Evolutionary conservation across 495 filamentous ascomycete genomes (phyloP), one percentile per base, ranked within the genome.

Genomic region (Letharia lupina): DNA sequence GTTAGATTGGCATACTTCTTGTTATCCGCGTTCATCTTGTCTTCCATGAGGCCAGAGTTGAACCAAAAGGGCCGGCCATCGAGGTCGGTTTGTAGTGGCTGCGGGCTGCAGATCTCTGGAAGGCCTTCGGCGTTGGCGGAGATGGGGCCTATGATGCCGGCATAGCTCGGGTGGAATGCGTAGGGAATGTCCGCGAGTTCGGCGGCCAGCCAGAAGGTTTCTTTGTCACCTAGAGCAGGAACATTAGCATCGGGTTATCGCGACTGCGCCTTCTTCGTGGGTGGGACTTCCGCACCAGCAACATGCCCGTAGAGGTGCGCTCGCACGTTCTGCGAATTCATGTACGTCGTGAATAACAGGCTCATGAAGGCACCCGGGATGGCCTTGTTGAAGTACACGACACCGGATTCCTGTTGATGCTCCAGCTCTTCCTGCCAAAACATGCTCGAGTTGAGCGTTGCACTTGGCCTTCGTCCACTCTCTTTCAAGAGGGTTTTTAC

Each of bases 331-430:
- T 62, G 18, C 0, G 31, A 5, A 10, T 75, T 74, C 69, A 76
- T 68, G 20, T 73, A 62, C 3, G 69, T 70, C 18, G 73, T 70
- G 40, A 76, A 59, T 8, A 76, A 61, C 8, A 76, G 66, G 9
- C 73, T 31, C 23, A 72, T 67, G 45, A 73, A 75, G 52, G 48
- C 61, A 15, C 12, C 10, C 2, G 73, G 71, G 20, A 61, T 65
- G 65, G 68, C 71, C 18, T 70, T 75, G 48, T 76, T 70, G 4
- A 76, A 61, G 16, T 71, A 71, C 15, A 76, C 68, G 6, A 76
- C 74, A 7, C 74, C 74, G 4, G 70, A 72, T 57, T 76, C 73
- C 65, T 74, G 73, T 37, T 72, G 58, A 1, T 71, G 44, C 33
- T 48, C 33, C 35, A 62, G 9, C 9, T 50, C 61, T 62, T 62